Percentiles rank a stretch among this genome's conserved stretches.
These are phyloP conservation scores for Halenospora varia DNA, from an alignment of 495 filamentous ascomycete genomes.

Conservation along the genomic window DNA sequence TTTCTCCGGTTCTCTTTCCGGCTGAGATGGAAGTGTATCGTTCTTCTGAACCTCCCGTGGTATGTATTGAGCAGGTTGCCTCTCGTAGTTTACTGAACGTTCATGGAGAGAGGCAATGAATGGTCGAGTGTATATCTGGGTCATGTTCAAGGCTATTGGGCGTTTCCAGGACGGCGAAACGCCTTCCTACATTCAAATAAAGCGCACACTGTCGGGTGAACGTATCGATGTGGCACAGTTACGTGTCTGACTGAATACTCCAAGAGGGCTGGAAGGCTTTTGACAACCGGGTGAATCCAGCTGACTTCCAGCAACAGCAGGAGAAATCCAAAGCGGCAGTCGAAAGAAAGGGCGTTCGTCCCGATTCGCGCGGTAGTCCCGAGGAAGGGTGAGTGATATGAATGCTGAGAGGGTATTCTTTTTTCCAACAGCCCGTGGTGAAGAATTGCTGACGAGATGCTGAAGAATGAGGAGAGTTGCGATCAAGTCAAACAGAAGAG, in stretches of 20 bases:
- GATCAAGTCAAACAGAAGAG: not conserved
- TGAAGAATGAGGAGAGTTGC: constrained; percentile 1
- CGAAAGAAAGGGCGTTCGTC: constrained; percentile 21
- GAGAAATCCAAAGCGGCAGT: constrained; percentile 20
- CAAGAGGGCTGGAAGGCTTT: constrained; percentile 9
- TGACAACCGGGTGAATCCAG: constrained; percentile 20
- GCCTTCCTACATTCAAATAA: constrained; percentile 6
- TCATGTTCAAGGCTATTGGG: constrained; percentile 17
- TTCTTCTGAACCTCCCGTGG: not conserved
- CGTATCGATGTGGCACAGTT: constrained; percentile 22
- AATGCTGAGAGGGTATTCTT: constrained; percentile 6
- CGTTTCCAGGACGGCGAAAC: constrained; percentile 4
- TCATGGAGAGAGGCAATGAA: constrained; percentile 17
- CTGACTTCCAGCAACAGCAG: constrained; percentile 8
- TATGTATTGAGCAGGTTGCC: constrained; percentile 6
- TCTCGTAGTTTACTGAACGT: constrained; percentile 8
- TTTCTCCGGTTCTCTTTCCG: constrained; percentile 2
- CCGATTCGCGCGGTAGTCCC: constrained; percentile 19
- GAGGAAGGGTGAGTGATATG: constrained; percentile 7
- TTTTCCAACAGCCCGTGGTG: not conserved
- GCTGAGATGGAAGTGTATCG: not conserved
- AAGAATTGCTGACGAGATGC: not conserved
- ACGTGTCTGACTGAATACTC: constrained; percentile 10
- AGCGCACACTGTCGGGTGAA: constrained; percentile 9
- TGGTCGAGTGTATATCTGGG: constrained; percentile 25